phyloP scores from a whole-genome alignment of 306 rosid genomes.

The Trichosanthes truncata region DNA sequence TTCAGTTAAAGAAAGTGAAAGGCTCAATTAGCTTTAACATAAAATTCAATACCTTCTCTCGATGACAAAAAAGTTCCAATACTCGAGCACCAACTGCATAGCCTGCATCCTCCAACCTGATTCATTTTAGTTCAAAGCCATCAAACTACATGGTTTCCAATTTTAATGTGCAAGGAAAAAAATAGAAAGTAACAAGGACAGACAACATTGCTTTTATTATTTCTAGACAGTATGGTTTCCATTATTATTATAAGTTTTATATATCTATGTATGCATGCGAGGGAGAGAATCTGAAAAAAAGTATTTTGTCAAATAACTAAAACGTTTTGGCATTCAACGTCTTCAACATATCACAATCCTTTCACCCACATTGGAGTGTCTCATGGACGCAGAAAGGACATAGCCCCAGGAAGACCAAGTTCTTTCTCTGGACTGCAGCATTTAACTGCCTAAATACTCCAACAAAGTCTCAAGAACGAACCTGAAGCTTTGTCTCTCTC shows the following conservation, averaged over 20 bases:
- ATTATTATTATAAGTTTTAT: neutral
- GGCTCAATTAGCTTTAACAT: neutral
- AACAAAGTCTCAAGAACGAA: neutral
- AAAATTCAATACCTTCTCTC: conserved; percentile 63
- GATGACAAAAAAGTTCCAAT: conserved; percentile 89
- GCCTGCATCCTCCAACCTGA: conserved; percentile 93
- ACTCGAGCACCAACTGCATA: conserved; percentile 97
- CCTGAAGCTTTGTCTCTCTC: neutral
- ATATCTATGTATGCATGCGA: neutral
- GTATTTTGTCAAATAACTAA: neutral
- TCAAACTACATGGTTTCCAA: neutral
- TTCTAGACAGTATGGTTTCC: neutral
- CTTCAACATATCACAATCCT: neutral
- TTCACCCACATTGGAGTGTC: neutral
- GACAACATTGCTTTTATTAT: neutral
- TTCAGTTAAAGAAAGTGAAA: too few species aligned
- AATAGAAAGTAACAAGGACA: neutral
- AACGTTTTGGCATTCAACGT: neutral
- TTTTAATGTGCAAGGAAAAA: neutral
- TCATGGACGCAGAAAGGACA: neutral
- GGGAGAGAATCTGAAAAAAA: neutral
- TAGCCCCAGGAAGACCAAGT: neutral
- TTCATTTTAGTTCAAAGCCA: conserved; percentile 15
- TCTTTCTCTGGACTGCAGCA: neutral
- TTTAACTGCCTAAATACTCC: neutral